Base-by-base conservation (phyloP, 2,329 filamentous ascomycete species). In the Davidsoniella australis region DNA sequence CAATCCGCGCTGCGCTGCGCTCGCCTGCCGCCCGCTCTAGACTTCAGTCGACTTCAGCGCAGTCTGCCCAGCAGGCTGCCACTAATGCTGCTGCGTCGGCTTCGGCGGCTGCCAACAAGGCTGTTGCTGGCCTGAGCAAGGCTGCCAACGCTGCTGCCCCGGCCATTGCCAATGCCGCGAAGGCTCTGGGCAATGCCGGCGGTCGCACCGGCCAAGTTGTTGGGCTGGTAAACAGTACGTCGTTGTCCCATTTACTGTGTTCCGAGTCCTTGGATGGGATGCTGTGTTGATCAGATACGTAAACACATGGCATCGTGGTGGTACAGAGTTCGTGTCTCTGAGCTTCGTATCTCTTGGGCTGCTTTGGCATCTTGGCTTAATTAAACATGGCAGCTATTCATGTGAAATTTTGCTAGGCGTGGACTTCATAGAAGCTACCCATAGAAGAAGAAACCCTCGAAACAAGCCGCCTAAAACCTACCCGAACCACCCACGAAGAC, bases 161-260 rank as follows among this genome's bases (percentile, higher is more conserved):
- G 54, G 84, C 80, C 54, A 71, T 93, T 59, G 73, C 75, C 58
- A 80, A 76, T 62, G 85, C 82, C 58, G 83, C 82, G 51, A 76
- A 77, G 62, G 78, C 82, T 51, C 67, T 94, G 58, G 72, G 77
- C 64, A 82, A 78, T 68, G 73, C 88, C 63, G 88, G 87, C 61
- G 89, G 89, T 60, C 78, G 83, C 59, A 88, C 85, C 54, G 87
- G 85, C 60, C 78, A 75, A 66, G 62, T 88, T 57, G 75, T 94
- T 64, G 72, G 71, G 58, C 84, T 88, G 61, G 72, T 91, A 61
- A 85, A 95, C 75, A 82, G 91, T 96, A 76, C 69, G 87, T 71
- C 52, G 29, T 33, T 23, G 20, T 5, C 20, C 29, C 29, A 5
- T 12, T 33, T 33, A 33, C 20, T 23, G 20, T 23, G 20, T 23